Base-by-base conservation (phyloP, 208 protist genomes). In the Leishmania amazonensis region DNA sequence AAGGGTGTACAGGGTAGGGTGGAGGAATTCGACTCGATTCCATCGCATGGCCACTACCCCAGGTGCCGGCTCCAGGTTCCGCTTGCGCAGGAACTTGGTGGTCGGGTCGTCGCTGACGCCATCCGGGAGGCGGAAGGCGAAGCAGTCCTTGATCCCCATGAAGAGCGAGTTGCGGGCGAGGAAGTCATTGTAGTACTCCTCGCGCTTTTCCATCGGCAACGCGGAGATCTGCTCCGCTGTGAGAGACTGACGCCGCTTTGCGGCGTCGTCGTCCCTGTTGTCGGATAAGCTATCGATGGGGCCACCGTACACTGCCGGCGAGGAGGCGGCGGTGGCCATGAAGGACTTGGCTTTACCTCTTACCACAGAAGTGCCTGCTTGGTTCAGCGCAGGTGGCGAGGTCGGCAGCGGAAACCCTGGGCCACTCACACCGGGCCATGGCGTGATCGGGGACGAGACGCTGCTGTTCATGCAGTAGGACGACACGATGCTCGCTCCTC, bases 21-120 rank as follows among this genome's bases (percentile, higher is more conserved):
- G 81, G 72, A 95, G 86, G 67, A 94, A 85, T 74, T 94, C 90
- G 13, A 93, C 90, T 7, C 89, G 88, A 68, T 95, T 92, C 90
- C 90, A 97, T 19, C 87, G 89, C 76, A 76, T 75, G 17, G 91
- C 82, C 24, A 76, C 38, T 13, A 92, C 86, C 15, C 92, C 93
- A 31, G 86, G 75, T 28, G 87, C 75, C 6, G 84, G 85, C 31
- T 80, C 81, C 15, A 95, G 79, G n/a, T 83, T 71, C 13, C 83
- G 83, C 65, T 90, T 89, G 40, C 85, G 89, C 62, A 96, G 83
- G 72, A 94, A 95, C n/a, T 85, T 75, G 17, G 85, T 82, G 76
- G 76, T 85, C 64, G 75, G 47, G 64, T 86, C 83, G 21, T 87
- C 80, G 70, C 80, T 81, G 6, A 85, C 78, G 58, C 89, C 78